Evolutionary conservation across 2,329 filamentous ascomycete species (phyloP), one percentile per base, ranked within the genome.

Genomic region (Pseudocercospora ulei): DNA sequence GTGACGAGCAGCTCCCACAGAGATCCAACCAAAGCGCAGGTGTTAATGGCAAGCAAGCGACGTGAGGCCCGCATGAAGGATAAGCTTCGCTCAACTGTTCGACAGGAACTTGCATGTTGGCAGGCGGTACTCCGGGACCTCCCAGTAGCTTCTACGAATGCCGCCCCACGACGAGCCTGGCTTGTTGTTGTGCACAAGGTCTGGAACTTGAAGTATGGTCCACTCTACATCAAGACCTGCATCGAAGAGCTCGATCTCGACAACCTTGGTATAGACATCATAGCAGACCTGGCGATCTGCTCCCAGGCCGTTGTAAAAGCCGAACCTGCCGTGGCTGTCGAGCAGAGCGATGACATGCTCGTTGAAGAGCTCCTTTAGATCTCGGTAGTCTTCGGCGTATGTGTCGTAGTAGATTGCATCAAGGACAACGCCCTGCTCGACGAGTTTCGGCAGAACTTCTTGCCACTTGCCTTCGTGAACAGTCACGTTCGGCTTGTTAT

Each of bases 221-320:
- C 86, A 96, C 36, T 87, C 82, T 1, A 88, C 76, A 55, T 96
- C 88, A 51, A 95, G 74, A 0, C 87, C 87, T 6, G 85, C 85
- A 51, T 96, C 87, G 46, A 80, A 76, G 13, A 92, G 69, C 62
- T 96, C 86, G 70, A 94, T 79, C 63, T 96, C 88, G 1, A 84
- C 80, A 2, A 96, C 64, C 60, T 82, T 85, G 37, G 80, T 82
- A 64, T 96, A 96, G 14, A 98, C 87, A 64, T 96, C 90, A 62
- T 96, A 96, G 63, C 85, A 94, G 46, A 96, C 79, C 60, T 80
- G 79, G 29, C 90, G 71, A 63, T 98, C 90, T 2, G 90, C 90
- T 0, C 90, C 90, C 41, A 96, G 76, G 0, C 90, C 75, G 50
- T 78, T 76, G 59, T 78, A 79, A 62, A 77, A 78, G 19, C 75